phyloP scores from a whole-genome alignment of 78 protist genomes.

The Protostelium mycophagum region DNA sequence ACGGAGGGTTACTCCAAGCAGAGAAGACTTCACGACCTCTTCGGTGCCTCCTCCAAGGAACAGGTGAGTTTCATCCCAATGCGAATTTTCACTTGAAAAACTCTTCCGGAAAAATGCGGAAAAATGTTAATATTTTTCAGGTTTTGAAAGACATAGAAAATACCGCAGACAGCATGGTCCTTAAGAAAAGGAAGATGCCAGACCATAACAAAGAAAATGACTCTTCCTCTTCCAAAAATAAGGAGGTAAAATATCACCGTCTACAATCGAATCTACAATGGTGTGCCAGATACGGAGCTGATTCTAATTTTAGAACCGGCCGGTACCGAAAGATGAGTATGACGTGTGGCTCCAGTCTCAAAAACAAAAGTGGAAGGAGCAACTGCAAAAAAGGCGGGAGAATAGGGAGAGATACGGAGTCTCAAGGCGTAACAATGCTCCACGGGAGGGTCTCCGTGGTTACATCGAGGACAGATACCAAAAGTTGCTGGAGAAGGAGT shows the following conservation, averaged over 20 bases:
- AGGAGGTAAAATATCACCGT: no score
- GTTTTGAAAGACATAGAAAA: conserved; percentile 22
- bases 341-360: conserved; percentile 17
- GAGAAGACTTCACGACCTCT: conserved; percentile 25
- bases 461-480: conserved; percentile 1
- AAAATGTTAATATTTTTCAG: conserved; percentile 17
- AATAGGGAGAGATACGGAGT: not conserved
- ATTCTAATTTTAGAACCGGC: no score
- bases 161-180: conserved; percentile 18
- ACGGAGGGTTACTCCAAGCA: conserved; percentile 11
- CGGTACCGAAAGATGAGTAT: not conserved
- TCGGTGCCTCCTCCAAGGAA: not conserved
- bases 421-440: not conserved
- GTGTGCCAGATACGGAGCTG: no score
- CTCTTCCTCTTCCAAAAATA: not conserved
- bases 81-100: conserved; percentile 23
- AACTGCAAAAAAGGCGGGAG: conserved; percentile 6
- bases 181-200: not conserved
- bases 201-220: not conserved
- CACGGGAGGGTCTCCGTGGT: not conserved
- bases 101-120: conserved; percentile 3
- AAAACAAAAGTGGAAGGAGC: conserved; percentile 32
- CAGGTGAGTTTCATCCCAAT: not conserved
- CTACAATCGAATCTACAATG: no score
- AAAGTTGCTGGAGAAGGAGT: not conserved